These are phyloP conservation scores for Saturnispora serradocipensis DNA, from an alignment of 805 yeast species.

Conservation along the genomic window DNA sequence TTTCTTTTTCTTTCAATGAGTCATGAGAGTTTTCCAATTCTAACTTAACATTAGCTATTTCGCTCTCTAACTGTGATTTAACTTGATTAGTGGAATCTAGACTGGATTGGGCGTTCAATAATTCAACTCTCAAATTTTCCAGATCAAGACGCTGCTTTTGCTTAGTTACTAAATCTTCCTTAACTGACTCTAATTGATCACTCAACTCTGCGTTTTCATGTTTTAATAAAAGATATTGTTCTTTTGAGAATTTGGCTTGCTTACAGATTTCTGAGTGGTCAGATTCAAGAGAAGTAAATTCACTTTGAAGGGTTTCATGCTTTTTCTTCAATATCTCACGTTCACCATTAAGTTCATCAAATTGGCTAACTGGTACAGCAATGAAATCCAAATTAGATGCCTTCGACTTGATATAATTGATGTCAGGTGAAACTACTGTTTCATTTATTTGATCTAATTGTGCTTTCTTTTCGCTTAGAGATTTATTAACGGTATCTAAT, in stretches of 20 bases:
- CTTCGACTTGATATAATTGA: conserved; percentile 14
- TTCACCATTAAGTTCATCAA: conserved; percentile 3
- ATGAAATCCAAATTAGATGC: conserved; percentile 10
- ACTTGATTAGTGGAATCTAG: background rate
- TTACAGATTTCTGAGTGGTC: background rate
- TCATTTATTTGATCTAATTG: conserved; percentile 1
- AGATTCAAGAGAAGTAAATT: background rate
- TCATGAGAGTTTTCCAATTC: background rate
- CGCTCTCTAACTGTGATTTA: background rate
- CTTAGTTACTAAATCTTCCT: background rate
- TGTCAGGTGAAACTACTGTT: conserved; percentile 13
- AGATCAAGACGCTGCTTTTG: background rate
- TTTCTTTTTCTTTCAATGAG: background rate
- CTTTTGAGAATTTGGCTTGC: background rate
- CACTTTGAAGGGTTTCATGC: background rate
- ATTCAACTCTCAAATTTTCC: background rate
- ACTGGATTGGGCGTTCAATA: background rate
- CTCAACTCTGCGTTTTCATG: background rate
- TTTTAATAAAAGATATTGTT: background rate
- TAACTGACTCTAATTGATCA: background rate
- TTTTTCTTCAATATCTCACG: conserved; percentile 1
- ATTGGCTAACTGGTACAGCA: conserved; percentile 9
- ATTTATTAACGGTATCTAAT: background rate
- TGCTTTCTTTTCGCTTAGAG: background rate
- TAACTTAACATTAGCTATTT: background rate